Evolutionary conservation across 352 stramenopile genomes (phyloP).

Genomic region (Phytophthora aleatoria): DNA sequence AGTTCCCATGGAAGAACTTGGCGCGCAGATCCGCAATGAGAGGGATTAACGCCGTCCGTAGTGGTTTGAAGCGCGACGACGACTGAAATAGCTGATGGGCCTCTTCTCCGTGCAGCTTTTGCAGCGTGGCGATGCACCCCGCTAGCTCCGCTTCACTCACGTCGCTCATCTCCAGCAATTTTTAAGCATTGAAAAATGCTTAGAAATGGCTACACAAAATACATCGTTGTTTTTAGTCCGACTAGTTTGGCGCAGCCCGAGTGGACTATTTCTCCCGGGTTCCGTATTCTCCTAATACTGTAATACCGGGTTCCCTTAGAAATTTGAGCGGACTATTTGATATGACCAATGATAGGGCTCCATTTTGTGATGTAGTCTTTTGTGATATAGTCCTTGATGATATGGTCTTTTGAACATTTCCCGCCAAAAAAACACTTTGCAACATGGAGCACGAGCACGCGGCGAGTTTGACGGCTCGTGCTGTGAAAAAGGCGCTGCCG

Average conservation of each 20-base stretch:
- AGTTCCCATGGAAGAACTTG: slow-evolving; percentile 68
- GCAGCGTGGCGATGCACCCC: slow-evolving; percentile 57
- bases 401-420: neutral
- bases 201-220: slow-evolving; percentile 1
- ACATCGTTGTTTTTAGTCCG: neutral
- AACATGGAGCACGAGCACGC: slow-evolving; percentile 76
- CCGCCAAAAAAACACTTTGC: slow-evolving; percentile 1
- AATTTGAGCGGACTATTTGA: too few species aligned
- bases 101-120: slow-evolving; percentile 53
- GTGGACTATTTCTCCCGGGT: too few species aligned
- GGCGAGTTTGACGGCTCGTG: slow-evolving; percentile 66
- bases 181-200: neutral
- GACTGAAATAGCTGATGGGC: slow-evolving; percentile 55
- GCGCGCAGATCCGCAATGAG: slow-evolving; percentile 63
- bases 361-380: too few species aligned
- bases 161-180: slow-evolving; percentile 28
- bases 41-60: slow-evolving; percentile 68
- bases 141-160: slow-evolving; percentile 62
- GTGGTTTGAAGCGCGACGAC: slow-evolving; percentile 55
- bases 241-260: too few species aligned
- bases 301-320: too few species aligned
- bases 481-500: slow-evolving; percentile 69
- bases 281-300: too few species aligned
- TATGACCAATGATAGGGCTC: too few species aligned
- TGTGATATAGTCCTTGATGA: neutral